Evolutionary conservation across 1,284 basidiomycete species (phyloP).

Genomic region (Marasmius oreades): DNA sequence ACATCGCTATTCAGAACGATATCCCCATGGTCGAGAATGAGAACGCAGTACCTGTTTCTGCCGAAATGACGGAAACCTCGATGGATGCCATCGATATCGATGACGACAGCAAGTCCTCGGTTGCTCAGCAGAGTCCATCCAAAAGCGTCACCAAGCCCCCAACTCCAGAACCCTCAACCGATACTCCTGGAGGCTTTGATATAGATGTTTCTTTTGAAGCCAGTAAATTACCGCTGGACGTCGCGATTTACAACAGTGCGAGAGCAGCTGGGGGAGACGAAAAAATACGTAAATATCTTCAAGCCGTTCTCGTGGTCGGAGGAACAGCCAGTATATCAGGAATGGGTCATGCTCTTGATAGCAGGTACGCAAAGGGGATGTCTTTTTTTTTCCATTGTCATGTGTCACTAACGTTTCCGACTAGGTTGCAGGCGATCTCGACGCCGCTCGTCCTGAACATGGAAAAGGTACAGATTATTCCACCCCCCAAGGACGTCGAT

Average conservation of each 20-base stretch:
- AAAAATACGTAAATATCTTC: slow-evolving; percentile 85
- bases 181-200: slow-evolving; percentile 21
- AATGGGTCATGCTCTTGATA: slow-evolving; percentile 76
- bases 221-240: slow-evolving; percentile 88
- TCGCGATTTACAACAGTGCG: slow-evolving; percentile 91
- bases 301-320: slow-evolving; percentile 88
- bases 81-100: slow-evolving; percentile 52
- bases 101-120: slow-evolving; percentile 39
- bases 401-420: slow-evolving; percentile 9
- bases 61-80: slow-evolving; percentile 32
- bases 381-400: slow-evolving; percentile 4
- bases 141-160: slow-evolving; percentile 7
- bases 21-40: slow-evolving; percentile 26
- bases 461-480: slow-evolving; percentile 86
- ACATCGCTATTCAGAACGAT: background rate
- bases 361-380: slow-evolving; percentile 47
- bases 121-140: slow-evolving; percentile 12
- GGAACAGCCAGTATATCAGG: slow-evolving; percentile 74
- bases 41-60: slow-evolving; percentile 22
- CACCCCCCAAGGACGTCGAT: slow-evolving; percentile 91
- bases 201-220: slow-evolving; percentile 86
- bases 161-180: slow-evolving; percentile 7
- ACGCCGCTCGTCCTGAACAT: slow-evolving; percentile 78
- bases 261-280: slow-evolving; percentile 85
- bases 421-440: slow-evolving; percentile 77